Base-by-base conservation (phyloP, 2,329 filamentous ascomycete species). In the Nemania abortiva region DNA sequence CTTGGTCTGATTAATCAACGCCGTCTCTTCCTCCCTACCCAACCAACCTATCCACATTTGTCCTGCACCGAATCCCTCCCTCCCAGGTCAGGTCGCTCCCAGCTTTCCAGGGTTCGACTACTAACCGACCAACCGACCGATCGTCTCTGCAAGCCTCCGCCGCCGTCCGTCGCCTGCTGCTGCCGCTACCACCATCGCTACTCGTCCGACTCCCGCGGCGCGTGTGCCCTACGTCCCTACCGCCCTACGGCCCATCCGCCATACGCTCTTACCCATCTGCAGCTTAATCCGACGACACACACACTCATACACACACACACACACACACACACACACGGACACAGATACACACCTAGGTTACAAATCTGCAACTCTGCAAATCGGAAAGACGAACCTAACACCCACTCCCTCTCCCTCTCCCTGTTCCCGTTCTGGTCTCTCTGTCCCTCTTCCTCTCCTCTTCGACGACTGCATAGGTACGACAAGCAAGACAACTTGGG, bases 71-170 rank as follows among this genome's bases (percentile, higher is more conserved):
- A 45, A 50, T 24, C 27, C 50, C 50, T 18, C 39, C 64, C 24
- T 29, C 27, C 27, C 50, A 42, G 39, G 39, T 18, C 39, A 42
- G 24, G 24, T 47, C 27, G 15, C 47, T 53, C 60, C 37, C 50
- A 63, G 60, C 50, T 53, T 27, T 42, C 52, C 50, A 63, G 60
- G 60, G 60, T 52, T 55, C 37, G 53, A 31, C 60, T 27, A 31
- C 61, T 20, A 29, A 29, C 47, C 60, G 66, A 60, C 55, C 57
- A 60, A 42, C 67, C 59, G 68, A 57, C 52, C 63, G 68, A 66
- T 64, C 64, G 60, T 67, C 63, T 64, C 68, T 67, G 39, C 55
- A 64, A 64, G 60, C 60, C 65, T 55, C 66, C 63, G 67, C 63
- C 61, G 55, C 63, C 34, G 50, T 42, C 45, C 63, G 54, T 56